phyloP scores from a whole-genome alignment of 768 basidiomycete species.

The Suillus variegatus region DNA sequence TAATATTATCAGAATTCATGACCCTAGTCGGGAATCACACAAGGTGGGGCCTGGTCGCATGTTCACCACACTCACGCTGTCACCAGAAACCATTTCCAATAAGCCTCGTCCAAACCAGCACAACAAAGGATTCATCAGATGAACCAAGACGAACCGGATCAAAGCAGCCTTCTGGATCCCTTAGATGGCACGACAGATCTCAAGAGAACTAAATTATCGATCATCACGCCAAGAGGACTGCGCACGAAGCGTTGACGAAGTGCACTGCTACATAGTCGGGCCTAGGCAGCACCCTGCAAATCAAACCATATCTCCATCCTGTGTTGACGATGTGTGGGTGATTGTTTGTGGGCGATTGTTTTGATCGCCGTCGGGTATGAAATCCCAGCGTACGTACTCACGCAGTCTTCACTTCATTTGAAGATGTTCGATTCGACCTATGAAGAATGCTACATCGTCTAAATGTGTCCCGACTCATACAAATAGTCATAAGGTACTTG shows the following conservation, averaged over 20 bases:
- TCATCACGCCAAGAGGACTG: background rate
- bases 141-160: constrained; percentile 25
- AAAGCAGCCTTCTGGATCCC: constrained; percentile 10
- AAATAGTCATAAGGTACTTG: constrained; percentile 21
- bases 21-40: background rate
- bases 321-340: background rate
- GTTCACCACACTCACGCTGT: constrained; percentile 14
- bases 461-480: constrained; percentile 27
- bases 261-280: background rate
- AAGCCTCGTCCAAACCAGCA: constrained; percentile 21
- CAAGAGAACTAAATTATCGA: background rate
- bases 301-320: background rate
- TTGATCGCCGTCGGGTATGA: background rate
- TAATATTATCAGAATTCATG: background rate
- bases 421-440: background rate
- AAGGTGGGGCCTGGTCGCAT: constrained; percentile 13
- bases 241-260: background rate
- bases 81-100: constrained; percentile 15
- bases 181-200: background rate
- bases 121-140: constrained; percentile 18
- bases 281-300: background rate
- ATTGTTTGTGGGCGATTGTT: background rate
- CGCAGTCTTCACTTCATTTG: background rate
- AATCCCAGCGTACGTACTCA: background rate
- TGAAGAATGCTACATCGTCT: constrained; percentile 27